Base-by-base conservation (phyloP, 2,329 filamentous ascomycete species). In the Phialophora tarda region DNA sequence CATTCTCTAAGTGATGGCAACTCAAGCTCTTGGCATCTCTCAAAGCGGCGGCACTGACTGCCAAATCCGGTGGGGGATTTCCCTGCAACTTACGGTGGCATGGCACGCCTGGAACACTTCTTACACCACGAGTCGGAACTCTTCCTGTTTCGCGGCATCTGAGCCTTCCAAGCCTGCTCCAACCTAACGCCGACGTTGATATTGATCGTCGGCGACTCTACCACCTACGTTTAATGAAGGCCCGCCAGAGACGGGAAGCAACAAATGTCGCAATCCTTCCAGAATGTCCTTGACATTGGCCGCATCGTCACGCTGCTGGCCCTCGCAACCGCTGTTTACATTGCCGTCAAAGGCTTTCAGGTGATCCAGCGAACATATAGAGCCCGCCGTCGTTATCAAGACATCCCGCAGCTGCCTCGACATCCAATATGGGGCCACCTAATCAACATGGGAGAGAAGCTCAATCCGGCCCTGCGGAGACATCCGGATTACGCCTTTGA, bases 401-500 rank as follows among this genome's bases (percentile, higher is more conserved):
- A 70, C 24, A 63, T 71, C 12, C 67, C 67, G 11, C 38, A 58
- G 24, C 57, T 69, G 11, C 69, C 67, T 8, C 62, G 67, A 5
- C 69, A 71, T 59, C 64, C 62, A 38, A 21, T 70, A 12, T 68
- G 47, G 60, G 70, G 70, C 17, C 63, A 71, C 53, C 54, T 71
- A 23, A 30, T 67, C 62, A 70, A 69, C 28, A 53, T 67, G 44
- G 70, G 70, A 28, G 38, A 62, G 38, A 65, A 66, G 38, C 64
- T 70, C 26, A 51, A 64, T 24, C 70, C 70, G 5, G 34, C 59
- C 23, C 59, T 69, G 24, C 61, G 47, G 23, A 56, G 59, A 12
- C 70, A 70, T 28, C 70, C 70, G 4, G 68, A 71, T 50, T 69
- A 71, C 62, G 69, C 60, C 2, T 68, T 71, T 44, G 62, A 62